phyloP scores from a whole-genome alignment of 495 filamentous ascomycete genomes.

The Usnea hakonensis region DNA sequence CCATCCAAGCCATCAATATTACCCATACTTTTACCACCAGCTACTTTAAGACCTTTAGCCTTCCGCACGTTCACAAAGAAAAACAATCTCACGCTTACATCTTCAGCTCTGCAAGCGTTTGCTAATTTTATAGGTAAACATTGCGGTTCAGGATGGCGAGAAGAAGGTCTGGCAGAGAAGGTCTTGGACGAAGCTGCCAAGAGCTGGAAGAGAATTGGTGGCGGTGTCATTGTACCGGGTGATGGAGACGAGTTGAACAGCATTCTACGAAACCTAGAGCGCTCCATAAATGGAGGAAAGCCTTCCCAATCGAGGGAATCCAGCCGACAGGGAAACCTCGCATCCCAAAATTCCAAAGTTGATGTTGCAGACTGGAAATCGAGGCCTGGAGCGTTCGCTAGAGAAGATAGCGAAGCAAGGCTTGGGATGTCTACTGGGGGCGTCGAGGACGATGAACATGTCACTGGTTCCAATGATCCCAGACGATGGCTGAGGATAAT shows the following conservation, averaged over 20 bases:
- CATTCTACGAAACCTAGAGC: conserved; percentile 74
- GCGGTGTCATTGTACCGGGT: conserved; percentile 78
- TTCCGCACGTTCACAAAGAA: conserved; percentile 98
- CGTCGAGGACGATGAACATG: conserved; percentile 52
- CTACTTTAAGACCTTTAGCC: conserved; percentile 79
- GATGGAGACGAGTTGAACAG: conserved; percentile 64
- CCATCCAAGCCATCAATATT: conserved; percentile 65
- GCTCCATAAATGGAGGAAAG: conserved; percentile 74
- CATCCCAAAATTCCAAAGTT: conserved; percentile 25
- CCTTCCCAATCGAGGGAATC: conserved; percentile 38
- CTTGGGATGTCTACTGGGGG: conserved; percentile 55
- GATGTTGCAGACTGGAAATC: conserved; percentile 35
- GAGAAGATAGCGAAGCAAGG: conserved; percentile 55
- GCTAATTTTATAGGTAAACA: conserved; percentile 85
- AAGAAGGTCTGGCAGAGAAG: conserved; percentile 86
- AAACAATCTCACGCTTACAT: conserved; percentile 88
- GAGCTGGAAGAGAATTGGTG: conserved; percentile 75
- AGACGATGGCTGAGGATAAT: conserved; percentile 73
- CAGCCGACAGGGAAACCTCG: conserved; percentile 54
- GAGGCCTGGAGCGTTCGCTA: conserved; percentile 34
- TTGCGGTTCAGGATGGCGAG: conserved; percentile 92
- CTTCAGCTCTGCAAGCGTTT: conserved; percentile 72
- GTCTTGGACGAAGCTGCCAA: conserved; percentile 86
- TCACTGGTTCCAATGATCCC: conserved; percentile 49
- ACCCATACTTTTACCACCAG: conserved; percentile 78